These are phyloP conservation scores for Amanita inopinata DNA, from an alignment of 768 basidiomycete species.

Conservation along the genomic window DNA sequence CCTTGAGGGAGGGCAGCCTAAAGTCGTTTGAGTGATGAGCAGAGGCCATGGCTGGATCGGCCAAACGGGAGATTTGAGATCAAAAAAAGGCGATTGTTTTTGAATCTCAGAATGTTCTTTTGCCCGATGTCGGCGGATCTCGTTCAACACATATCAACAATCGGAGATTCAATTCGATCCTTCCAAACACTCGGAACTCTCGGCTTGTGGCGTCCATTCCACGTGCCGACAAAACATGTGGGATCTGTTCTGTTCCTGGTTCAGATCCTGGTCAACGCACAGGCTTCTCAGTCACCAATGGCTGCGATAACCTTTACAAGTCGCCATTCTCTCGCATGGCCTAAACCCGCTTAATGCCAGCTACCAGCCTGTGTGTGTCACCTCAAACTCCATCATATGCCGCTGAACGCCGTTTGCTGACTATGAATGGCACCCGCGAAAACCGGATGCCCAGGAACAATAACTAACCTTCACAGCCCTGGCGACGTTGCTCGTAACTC, in stretches of 20 bases:
- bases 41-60: constrained; percentile 38
- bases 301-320: not conserved
- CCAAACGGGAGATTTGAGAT: constrained; percentile 30
- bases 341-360: too few relatives aligned
- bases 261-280: not conserved
- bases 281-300: not conserved
- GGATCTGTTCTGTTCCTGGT: not conserved
- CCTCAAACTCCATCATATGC: too few relatives aligned
- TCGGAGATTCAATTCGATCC: constrained; percentile 9
- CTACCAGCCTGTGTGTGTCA: too few relatives aligned
- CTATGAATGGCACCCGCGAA: constrained; percentile 3
- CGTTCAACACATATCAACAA: constrained; percentile 13
- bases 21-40: constrained; percentile 34
- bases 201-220: not conserved
- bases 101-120: constrained; percentile 31
- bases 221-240: not conserved
- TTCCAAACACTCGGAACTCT: not conserved
- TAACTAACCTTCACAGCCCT: not conserved
- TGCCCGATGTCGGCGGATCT: constrained; percentile 66
- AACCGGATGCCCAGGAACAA: constrained; percentile 1
- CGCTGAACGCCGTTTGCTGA: too few relatives aligned
- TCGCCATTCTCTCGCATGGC: too few relatives aligned
- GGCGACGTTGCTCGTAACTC: too few relatives aligned
- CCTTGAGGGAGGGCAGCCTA: constrained; percentile 64
- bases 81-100: constrained; percentile 26